phyloP scores from a whole-genome alignment of 495 filamentous ascomycete species.

The Staphylotrichum tortipilum region DNA sequence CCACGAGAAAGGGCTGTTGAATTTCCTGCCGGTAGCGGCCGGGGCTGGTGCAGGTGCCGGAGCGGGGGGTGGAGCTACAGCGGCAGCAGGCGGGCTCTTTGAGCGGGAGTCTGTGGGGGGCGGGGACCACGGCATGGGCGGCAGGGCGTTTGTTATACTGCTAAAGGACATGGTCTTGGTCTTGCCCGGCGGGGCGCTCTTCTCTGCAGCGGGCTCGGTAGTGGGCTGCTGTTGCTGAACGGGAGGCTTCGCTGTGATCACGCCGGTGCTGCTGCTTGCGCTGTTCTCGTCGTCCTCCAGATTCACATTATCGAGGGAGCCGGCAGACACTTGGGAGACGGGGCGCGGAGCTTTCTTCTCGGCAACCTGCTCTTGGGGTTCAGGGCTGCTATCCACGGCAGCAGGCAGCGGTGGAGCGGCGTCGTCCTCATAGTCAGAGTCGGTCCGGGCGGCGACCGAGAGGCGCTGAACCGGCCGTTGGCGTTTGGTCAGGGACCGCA shows the following conservation, averaged over 20 bases:
- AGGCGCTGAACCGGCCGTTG: conserved; percentile 33
- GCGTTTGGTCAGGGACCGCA: conserved; percentile 43
- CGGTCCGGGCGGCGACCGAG: conserved; percentile 20
- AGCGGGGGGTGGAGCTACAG: conserved; percentile 35
- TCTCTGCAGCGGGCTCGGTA: conserved; percentile 15
- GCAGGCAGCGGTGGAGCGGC: conserved; percentile 18
- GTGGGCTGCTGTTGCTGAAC: conserved; percentile 3
- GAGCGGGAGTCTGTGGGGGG: conserved; percentile 29
- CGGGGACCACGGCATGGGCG: conserved; percentile 50
- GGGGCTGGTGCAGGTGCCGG: conserved; percentile 19
- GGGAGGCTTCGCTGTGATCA: too few species aligned
- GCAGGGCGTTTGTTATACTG: conserved; percentile 38
- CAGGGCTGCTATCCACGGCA: conserved; percentile 10
- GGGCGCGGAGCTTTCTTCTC: conserved; percentile 45
- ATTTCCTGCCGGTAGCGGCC: conserved; percentile 48
- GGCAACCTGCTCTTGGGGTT: conserved; percentile 12
- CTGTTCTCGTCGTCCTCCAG: conserved; percentile 45
- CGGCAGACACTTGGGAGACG: conserved; percentile 48
- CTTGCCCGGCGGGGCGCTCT: conserved; percentile 18
- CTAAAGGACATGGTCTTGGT: conserved; percentile 38
- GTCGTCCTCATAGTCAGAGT: conserved; percentile 25
- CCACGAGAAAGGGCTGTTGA: conserved; percentile 77
- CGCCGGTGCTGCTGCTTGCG: not conserved
- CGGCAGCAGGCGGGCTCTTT: conserved; percentile 27
- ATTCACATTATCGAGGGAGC: conserved; percentile 56